Evolutionary conservation across 306 rosid genomes (phyloP).

Genomic region (Psophocarpus tetragonolobus): DNA sequence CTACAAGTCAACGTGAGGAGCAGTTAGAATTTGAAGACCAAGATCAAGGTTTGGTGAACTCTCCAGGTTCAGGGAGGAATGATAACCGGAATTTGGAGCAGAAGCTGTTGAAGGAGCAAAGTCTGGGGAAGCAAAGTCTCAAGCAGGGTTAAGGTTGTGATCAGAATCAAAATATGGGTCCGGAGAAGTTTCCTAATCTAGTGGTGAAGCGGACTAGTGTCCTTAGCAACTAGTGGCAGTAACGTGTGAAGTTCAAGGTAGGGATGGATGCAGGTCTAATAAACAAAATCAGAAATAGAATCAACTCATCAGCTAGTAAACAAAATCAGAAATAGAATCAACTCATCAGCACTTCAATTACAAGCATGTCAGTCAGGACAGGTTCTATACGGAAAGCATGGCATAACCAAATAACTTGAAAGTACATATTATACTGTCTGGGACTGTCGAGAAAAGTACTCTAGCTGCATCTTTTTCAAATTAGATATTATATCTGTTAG

Average conservation of each 20-base stretch:
- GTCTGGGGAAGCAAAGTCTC: not conserved
- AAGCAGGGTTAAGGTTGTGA: not conserved
- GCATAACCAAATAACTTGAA: not conserved
- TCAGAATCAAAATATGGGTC: not conserved
- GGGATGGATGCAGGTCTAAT: conserved; percentile 19
- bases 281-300: not conserved
- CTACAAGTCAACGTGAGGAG: not conserved
- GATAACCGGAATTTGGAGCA: not conserved
- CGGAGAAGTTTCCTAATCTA: conserved; percentile 11
- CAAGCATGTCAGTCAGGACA: not conserved
- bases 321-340: not conserved
- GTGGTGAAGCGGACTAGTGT: not conserved
- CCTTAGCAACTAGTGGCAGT: not conserved
- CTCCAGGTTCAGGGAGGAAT: not conserved
- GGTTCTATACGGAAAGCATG: too few relatives aligned
- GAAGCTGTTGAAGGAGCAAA: not conserved
- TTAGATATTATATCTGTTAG: not conserved
- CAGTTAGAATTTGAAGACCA: not conserved
- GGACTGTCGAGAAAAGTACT: not conserved
- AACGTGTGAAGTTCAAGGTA: conserved; percentile 9
- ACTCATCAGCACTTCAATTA: not conserved
- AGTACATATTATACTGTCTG: not conserved
- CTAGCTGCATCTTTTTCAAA: not conserved
- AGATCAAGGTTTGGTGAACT: conserved; percentile 6
- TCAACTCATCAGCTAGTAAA: too few relatives aligned